Conservation (phyloP, 108 stramenopile genomes). For the Nitzschia sp. region DNA sequence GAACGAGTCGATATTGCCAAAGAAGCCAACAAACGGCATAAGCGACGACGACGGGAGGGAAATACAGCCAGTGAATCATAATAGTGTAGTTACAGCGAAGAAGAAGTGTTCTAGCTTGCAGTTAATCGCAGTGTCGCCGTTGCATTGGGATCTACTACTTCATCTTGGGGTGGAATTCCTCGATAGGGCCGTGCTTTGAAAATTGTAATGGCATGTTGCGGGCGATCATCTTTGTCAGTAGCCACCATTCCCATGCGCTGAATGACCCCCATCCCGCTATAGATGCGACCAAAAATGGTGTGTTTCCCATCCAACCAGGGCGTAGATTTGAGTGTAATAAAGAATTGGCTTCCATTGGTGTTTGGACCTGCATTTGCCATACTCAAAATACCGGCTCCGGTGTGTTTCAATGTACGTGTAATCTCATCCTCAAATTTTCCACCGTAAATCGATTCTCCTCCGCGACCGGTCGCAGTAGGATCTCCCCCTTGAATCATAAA, state of each 20-base stretch:
- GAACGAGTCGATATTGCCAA: conserved; percentile 47
- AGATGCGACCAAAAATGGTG: conserved; percentile 93
- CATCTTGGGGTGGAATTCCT: conserved; percentile 47
- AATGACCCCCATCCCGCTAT: conserved; percentile 83
- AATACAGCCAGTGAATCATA: not conserved
- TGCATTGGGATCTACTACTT: not conserved
- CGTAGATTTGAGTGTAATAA: conserved; percentile 85
- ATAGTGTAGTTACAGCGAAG: not conserved
- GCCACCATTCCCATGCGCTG: conserved; percentile 91
- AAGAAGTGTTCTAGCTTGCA: conserved; percentile 1
- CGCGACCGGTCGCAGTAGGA: conserved; percentile 90
- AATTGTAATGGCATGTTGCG: conserved; percentile 70
- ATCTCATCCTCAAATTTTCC: conserved; percentile 94
- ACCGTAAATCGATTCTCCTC: conserved; percentile 77
- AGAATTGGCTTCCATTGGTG: conserved; percentile 94
- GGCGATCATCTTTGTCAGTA: conserved; percentile 83
- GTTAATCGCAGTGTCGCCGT: conserved; percentile 15
- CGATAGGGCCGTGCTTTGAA: conserved; percentile 51
- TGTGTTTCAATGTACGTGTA: conserved; percentile 78
- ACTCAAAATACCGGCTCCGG: conserved; percentile 80
- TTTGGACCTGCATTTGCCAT: conserved; percentile 97
- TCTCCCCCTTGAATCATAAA: conserved; percentile 98
- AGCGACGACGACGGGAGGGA: conserved; percentile 24
- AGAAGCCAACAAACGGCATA: conserved; percentile 32
- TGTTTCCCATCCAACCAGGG: conserved; percentile 93